Evolutionary conservation across 805 yeast genomes (phyloP).

Genomic region (Wickerhamiella occidentalis): DNA sequence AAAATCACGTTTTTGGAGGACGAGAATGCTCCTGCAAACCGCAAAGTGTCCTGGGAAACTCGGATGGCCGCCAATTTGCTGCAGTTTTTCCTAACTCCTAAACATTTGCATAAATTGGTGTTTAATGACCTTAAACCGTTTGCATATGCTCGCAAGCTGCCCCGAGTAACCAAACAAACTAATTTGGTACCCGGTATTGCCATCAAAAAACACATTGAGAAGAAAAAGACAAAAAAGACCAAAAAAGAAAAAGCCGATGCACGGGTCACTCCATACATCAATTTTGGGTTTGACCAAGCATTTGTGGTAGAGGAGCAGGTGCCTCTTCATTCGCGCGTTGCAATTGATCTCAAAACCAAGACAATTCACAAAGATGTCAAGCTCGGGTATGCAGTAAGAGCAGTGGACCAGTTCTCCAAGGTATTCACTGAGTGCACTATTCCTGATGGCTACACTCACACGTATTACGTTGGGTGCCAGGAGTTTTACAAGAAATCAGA

Average conservation of each 20-base stretch:
- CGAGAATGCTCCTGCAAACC: conserved; percentile 16
- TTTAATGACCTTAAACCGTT: conserved; percentile 40
- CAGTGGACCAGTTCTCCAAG: conserved; percentile 46
- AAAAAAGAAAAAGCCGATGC: conserved; percentile 42
- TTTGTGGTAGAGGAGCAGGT: conserved; percentile 48
- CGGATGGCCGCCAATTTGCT: conserved; percentile 41
- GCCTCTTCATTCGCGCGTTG: conserved; percentile 70
- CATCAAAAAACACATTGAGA: conserved; percentile 45
- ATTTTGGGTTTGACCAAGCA: conserved; percentile 53
- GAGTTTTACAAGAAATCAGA: conserved; percentile 36
- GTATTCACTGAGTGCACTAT: conserved; percentile 60
- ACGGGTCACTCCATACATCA: conserved; percentile 56
- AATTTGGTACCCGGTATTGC: conserved; percentile 36
- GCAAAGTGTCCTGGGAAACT: conserved; percentile 20
- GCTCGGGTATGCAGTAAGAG: conserved; percentile 49
- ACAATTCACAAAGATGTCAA: conserved; percentile 61
- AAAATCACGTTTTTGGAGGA: conserved; percentile 21
- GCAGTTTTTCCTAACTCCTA: conserved; percentile 77
- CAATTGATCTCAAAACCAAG: conserved; percentile 52
- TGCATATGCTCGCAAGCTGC: conserved; percentile 54
- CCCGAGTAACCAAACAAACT: conserved; percentile 45
- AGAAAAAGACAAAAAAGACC: conserved; percentile 31
- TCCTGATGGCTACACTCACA: conserved; percentile 56
- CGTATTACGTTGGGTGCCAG: conserved; percentile 55
- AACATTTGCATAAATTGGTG: conserved; percentile 54